Evolutionary conservation across 345 rosid genomes (phyloP), one percentile per base, ranked within the genome.

Genomic region (Linum tenue): DNA sequence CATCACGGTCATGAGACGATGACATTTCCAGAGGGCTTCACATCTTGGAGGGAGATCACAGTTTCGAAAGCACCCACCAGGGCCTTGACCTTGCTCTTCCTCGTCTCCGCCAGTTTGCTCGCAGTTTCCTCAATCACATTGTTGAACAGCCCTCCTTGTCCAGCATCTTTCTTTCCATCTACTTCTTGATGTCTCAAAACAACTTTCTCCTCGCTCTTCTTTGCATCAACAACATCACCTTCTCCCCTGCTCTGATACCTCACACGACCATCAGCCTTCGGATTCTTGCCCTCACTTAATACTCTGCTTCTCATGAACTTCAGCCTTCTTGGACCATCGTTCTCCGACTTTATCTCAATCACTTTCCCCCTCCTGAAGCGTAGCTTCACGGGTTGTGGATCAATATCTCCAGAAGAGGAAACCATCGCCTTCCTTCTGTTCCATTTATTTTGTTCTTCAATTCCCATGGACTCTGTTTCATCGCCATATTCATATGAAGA

Each of bases 41-140:
- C 56, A 43, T 85, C 91, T 73, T 86, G 92, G 55, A 90, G 86
- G 64, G 92, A 90, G 78, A 94, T 94, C 71, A 94, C 92, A 2
- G 97, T 78, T 77, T 94, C 97, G 71, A 94, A 94, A 55, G 97
- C 99, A 44, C 97, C 91, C 17, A 91, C 99, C 79, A 94, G 81
- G 68, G 96, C 99, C 74, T 90, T 87, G 22, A 94, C 99, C 81
- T 90, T 91, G 72, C 96, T 87, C 76, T 86, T 90, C 73, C 87
- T 85, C 65, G 86, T 83, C 83, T 83, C 82, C 39, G 64, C 96
- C 5, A 88, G 96, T 70, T 85, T 86, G 64, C 91, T 87, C 38
- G 99, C 96, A 64, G 97, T 90, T 81, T 90, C 92, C 81, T 94
- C 92, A 15, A 94, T 94, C 65, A 94, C 91, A 69, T 86, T 83